Conservation (phyloP, 345 rosid species). For the Brassica rapa region DNA sequence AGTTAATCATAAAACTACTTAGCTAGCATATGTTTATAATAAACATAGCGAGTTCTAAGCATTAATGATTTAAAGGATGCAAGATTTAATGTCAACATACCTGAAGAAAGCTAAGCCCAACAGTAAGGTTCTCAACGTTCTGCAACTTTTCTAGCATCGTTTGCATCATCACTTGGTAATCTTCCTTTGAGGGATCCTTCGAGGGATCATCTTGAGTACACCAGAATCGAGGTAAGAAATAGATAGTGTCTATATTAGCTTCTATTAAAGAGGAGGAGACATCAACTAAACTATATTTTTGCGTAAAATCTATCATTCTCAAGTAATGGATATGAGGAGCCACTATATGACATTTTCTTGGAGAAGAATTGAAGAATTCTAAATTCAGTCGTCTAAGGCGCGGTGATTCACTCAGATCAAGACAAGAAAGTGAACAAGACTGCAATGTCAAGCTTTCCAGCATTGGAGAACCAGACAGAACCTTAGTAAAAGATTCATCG, state of each 20-base stretch:
- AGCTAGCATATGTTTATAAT: no score
- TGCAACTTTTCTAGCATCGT: conserved; percentile 8
- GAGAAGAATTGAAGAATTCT: not conserved
- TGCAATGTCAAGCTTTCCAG: not conserved
- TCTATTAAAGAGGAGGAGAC: conserved; percentile 17
- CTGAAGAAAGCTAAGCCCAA: conserved; percentile 20
- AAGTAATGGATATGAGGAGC: conserved; percentile 20
- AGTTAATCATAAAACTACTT: no score
- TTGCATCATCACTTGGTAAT: not conserved
- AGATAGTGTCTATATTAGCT: not conserved
- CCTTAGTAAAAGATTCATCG: conserved; percentile 1
- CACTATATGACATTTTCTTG: not conserved
- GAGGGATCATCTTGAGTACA: not conserved
- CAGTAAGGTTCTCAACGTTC: conserved; percentile 17
- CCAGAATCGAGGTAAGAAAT: not conserved
- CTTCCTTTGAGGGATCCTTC: not conserved
- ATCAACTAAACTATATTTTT: not conserved
- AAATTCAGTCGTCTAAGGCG: not conserved
- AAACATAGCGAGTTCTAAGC: not conserved
- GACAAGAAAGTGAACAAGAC: not conserved
- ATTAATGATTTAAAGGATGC: not conserved
- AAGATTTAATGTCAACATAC: not conserved
- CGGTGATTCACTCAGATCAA: conserved; percentile 3
- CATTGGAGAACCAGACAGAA: not conserved
- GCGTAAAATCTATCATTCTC: not conserved